These are phyloP conservation scores for Solanum sejunctum DNA, from an alignment of 257 asterid genomes.

Conservation along the genomic window DNA sequence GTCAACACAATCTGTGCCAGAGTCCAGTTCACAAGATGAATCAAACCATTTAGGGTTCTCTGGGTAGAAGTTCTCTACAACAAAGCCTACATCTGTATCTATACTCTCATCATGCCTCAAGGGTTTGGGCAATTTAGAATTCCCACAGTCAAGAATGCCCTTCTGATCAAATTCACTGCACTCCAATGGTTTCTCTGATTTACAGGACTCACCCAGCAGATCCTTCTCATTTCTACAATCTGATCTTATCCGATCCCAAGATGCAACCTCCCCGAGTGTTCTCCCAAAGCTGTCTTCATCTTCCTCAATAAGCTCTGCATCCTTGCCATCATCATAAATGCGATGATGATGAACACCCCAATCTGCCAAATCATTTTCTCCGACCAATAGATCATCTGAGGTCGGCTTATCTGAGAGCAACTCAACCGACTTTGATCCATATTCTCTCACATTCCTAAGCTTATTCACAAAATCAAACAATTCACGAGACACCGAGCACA, in stretches of 20 bases:
- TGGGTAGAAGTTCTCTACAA: conserved; percentile 68
- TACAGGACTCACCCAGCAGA: conserved; percentile 64
- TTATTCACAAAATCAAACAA: conserved; percentile 57
- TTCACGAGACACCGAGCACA: conserved; percentile 67
- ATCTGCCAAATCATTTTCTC: conserved; percentile 88
- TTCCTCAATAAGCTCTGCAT: conserved; percentile 75
- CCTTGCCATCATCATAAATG: conserved; percentile 67
- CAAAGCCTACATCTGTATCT: conserved; percentile 75
- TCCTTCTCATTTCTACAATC: conserved; percentile 55
- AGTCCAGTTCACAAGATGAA: conserved; percentile 79
- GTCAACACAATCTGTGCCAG: conserved; percentile 61
- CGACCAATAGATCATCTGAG: conserved; percentile 75
- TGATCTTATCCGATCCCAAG: conserved; percentile 83
- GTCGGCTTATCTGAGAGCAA: conserved; percentile 61
- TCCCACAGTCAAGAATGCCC: conserved; percentile 44
- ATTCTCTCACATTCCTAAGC: conserved; percentile 61
- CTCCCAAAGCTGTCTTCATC: conserved; percentile 96
- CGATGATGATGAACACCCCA: conserved; percentile 79
- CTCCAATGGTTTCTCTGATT: conserved; percentile 80
- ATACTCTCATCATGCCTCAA: conserved; percentile 45
- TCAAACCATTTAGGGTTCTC: conserved; percentile 97
- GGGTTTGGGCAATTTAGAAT: conserved; percentile 26
- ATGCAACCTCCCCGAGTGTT: conserved; percentile 94
- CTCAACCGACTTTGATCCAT: conserved; percentile 54
- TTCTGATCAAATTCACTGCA: conserved; percentile 69